Evolutionary conservation across 192 early-diverging fungal genomes (phyloP), one percentile per base, ranked within the genome.

Genomic region (Pilaira anomala): DNA sequence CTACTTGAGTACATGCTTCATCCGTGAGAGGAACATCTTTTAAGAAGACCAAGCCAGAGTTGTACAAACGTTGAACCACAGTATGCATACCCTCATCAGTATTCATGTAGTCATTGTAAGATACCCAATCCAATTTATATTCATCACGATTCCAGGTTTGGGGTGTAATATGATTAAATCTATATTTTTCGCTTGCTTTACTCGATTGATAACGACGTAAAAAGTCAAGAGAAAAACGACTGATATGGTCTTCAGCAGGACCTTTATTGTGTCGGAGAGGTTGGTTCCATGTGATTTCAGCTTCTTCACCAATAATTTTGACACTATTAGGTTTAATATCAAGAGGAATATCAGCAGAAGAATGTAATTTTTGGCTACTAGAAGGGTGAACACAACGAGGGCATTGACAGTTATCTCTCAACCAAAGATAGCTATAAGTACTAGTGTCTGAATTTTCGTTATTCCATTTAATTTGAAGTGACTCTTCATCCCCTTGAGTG

Each of bases 11-110:
- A 16, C 88, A 82, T 50, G 80, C 66, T 40, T 75, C 65, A 36
- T 87, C 82, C 11, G 81, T 59, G 7, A 71, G 74, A 5, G 91
- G 90, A 1, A 88, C 86, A 30, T 78, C 78, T 18, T 77, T 67
- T 48, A 93, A 54, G 62, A 93, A 90, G 25, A 80, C 71, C 46
- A 93, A 66, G 5, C 91, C 91, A 68, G 83, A 83, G 33, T 82
- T 74, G 62, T 79, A 79, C 39, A 93, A 49, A 49, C 88, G 79
- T 53, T 65, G 66, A 22, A 91, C 63, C 2, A 81, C 78, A 24
- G 63, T 60, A 7, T 75, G 70, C n/a, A 93, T 62, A 0, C 79
- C 81, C 29, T 76, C 59, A 22, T 78, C 65, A 6, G 77, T 78
- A 13, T 72, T 77, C 69, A 81, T 81, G 49, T 86, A 84, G 19